Base-by-base conservation (phyloP, 2,329 filamentous ascomycete species). In the Colletotrichum cuscutae region DNA sequence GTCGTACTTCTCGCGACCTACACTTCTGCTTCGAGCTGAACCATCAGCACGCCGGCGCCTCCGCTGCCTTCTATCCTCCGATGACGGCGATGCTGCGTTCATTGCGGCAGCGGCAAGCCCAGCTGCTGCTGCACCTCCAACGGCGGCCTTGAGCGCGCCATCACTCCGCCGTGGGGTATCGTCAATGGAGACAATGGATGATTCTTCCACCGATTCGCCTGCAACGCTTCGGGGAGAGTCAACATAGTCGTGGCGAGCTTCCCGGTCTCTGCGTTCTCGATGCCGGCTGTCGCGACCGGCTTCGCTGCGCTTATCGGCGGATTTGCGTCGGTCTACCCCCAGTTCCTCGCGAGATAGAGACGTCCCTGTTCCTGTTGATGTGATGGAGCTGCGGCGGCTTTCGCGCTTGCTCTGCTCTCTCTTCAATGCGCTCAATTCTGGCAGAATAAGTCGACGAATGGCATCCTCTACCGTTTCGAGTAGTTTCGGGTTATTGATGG, bases 401-500 rank as follows among this genome's bases (percentile, higher is more conserved):
- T 93, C 89, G 75, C 92, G 91, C 75, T 93, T 92, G 81, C 94
- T 95, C 80, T 96, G 94, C 79, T 98, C 95, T 77, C 95, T 91
- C 82, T 98, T 98, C 67, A 99, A 86, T 11, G 95, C 94, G 77
- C 95, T 96, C 57, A 99, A 87, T 82, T 99, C 96, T 0, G 97
- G 97, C 3, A 99, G 84, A 65, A 98, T 97, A 62, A 98, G 87
- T 61, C 95, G 90, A 75, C 95, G 92, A 78, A 98, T 97, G 15
- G 95, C 95, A 83, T 98, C 95, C 83, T 98, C 95, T 3, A 98
- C 95, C 0, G 95, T 97, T 78, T 97, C 94, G 2, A 98, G 88
- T 2, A 98, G 85, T 79, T 95, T 97, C 0, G 95, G 95, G 78
- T 98, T 98, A 83, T 97, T 97, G 80, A 97, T 94, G 0, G 94